Conservation (phyloP, 495 filamentous ascomycete species). For the Xylaria grammica region DNA sequence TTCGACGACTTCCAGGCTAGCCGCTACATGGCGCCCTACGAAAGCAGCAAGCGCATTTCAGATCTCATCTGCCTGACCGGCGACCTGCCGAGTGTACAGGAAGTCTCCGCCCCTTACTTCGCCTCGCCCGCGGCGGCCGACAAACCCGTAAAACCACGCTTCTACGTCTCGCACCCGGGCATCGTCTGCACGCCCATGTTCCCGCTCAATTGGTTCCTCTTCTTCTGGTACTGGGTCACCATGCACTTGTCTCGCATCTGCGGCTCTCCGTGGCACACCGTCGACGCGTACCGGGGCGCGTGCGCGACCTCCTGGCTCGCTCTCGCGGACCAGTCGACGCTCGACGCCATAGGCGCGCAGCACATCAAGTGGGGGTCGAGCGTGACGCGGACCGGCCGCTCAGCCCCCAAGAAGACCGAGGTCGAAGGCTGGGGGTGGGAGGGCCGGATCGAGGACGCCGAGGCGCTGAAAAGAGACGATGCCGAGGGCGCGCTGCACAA, state of each 20-base stretch:
- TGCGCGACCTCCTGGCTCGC: slow-evolving; percentile 78
- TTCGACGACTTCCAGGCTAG: slow-evolving; percentile 79
- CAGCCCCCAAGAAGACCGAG: slow-evolving; percentile 71
- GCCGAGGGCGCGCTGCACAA: slow-evolving; percentile 35
- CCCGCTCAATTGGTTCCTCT: slow-evolving; percentile 66
- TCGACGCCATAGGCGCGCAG: slow-evolving; percentile 64
- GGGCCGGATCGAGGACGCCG: slow-evolving; percentile 63
- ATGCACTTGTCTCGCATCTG: slow-evolving; percentile 78
- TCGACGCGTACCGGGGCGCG: slow-evolving; percentile 78
- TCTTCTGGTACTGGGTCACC: slow-evolving; percentile 61
- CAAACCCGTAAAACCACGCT: slow-evolving; percentile 35
- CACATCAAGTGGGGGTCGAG: slow-evolving; percentile 85
- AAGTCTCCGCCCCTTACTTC: slow-evolving; percentile 55
- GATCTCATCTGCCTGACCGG: slow-evolving; percentile 82
- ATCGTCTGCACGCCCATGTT: slow-evolving; percentile 82
- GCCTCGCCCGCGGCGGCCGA: slow-evolving; percentile 28
- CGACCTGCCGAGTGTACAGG: slow-evolving; percentile 64
- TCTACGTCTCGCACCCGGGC: slow-evolving; percentile 86
- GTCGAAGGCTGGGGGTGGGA: slow-evolving; percentile 86
- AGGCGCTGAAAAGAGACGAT: slow-evolving; percentile 50
- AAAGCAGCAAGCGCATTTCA: slow-evolving; percentile 82
- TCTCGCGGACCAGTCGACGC: slow-evolving; percentile 65
- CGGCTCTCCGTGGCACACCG: slow-evolving; percentile 85
- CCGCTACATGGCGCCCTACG: slow-evolving; percentile 68
- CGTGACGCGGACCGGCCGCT: slow-evolving; percentile 61